Percentiles rank a stretch among this genome's conserved stretches.
These are phyloP conservation scores for Linnemannia schmuckeri DNA, from an alignment of 192 early-diverging fungal species.

Conservation along the genomic window DNA sequence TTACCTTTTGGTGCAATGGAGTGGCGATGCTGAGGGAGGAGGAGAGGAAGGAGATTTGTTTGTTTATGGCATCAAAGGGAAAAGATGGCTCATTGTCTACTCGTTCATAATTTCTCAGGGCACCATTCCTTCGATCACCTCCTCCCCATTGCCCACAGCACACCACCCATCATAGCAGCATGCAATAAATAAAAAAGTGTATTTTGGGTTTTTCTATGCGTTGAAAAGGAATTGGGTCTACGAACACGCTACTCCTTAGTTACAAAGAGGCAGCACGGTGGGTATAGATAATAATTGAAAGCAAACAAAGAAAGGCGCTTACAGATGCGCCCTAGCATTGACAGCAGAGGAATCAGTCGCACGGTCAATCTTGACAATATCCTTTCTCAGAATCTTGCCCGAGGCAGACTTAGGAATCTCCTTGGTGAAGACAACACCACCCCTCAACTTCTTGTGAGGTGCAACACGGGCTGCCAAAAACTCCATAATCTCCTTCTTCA, in stretches of 20 bases:
- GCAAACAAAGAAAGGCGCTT: background rate
- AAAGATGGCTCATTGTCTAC: background rate
- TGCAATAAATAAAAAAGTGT: background rate
- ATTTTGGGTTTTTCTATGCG: background rate
- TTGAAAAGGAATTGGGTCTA: background rate
- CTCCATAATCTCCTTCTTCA: conserved; percentile 61
- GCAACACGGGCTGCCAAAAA: conserved; percentile 75
- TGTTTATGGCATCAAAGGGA: background rate
- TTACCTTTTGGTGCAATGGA: background rate
- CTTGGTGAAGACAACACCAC: conserved; percentile 79
- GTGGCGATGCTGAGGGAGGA: background rate
- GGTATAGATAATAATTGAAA: conserved; percentile 3
- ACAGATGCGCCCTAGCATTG: conserved; percentile 11
- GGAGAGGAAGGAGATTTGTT: background rate
- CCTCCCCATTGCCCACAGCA: background rate
- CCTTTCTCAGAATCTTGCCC: conserved; percentile 87
- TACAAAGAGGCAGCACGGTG: too few relatives aligned
- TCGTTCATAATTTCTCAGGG: background rate
- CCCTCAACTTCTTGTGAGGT: conserved; percentile 83
- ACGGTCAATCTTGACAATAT: conserved; percentile 62
- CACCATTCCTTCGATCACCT: background rate
- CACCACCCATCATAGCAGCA: background rate
- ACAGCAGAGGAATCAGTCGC: conserved; percentile 12
- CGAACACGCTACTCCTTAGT: background rate
- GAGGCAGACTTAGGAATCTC: conserved; percentile 84